Evolutionary conservation across 2,329 filamentous ascomycete genomes (phyloP).

Genomic region (Fusarium secorum): DNA sequence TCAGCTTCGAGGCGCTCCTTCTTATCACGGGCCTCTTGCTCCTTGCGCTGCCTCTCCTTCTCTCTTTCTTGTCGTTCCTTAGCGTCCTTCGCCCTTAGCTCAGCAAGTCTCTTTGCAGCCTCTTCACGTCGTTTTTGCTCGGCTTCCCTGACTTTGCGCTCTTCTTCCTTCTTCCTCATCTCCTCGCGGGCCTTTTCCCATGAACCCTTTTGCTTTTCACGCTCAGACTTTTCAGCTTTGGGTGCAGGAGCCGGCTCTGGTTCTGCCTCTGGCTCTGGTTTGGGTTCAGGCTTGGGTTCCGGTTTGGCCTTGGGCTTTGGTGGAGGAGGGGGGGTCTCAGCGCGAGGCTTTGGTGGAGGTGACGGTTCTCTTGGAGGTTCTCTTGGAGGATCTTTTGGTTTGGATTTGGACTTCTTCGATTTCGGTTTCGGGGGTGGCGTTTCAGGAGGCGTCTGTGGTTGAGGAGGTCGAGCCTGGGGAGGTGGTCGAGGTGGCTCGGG

Average conservation of each 20-base stretch:
- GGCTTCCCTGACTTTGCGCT: slow-evolving; percentile 67
- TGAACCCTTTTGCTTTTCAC: slow-evolving; percentile 53
- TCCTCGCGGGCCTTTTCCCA: slow-evolving; percentile 78
- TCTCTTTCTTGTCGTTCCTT: slow-evolving; percentile 55
- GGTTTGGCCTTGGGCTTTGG: slow-evolving; percentile 30
- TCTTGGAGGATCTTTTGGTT: slow-evolving; percentile 20
- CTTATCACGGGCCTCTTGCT: slow-evolving; percentile 46
- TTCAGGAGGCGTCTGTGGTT: slow-evolving; percentile 32
- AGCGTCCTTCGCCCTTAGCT: slow-evolving; percentile 65
- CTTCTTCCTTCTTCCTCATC: slow-evolving; percentile 68
- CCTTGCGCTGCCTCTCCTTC: slow-evolving; percentile 48
- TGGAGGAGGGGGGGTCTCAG: slow-evolving; percentile 32
- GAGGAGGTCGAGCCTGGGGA: slow-evolving; percentile 27
- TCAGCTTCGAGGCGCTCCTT: slow-evolving; percentile 42
- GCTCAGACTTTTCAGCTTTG: slow-evolving; percentile 35
- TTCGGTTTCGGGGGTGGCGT: slow-evolving; percentile 40
- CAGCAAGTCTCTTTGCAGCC: slow-evolving; percentile 59
- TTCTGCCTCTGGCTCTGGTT: background rate
- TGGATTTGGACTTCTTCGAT: slow-evolving; percentile 15
- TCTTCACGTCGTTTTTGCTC: slow-evolving; percentile 68
- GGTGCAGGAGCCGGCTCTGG: slow-evolving; percentile 36
- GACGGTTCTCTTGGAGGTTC: slow-evolving; percentile 28
- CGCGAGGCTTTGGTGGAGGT: slow-evolving; percentile 32
- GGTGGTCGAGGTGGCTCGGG: slow-evolving; percentile 37
- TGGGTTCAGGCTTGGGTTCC: slow-evolving; percentile 23